These are phyloP conservation scores for Xerocomellus intermedius DNA, from an alignment of 768 basidiomycete species.

Conservation along the genomic window DNA sequence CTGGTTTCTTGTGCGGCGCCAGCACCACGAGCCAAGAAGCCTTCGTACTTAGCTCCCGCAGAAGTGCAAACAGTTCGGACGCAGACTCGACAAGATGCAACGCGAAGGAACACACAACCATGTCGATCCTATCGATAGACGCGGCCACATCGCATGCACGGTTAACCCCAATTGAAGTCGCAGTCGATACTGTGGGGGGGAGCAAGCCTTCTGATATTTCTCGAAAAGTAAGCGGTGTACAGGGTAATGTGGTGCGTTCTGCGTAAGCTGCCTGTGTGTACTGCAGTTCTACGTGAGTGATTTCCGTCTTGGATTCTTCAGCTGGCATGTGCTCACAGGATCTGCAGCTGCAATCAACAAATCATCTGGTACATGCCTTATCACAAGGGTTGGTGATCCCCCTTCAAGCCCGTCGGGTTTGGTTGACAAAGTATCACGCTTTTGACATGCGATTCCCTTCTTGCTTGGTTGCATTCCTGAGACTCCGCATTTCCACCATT, in stretches of 20 bases:
- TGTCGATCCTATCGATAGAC: constrained; percentile 41
- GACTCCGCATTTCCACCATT: constrained; percentile 54
- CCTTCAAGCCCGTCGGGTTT: neutral
- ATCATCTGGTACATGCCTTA: constrained; percentile 14
- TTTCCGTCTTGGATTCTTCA: neutral
- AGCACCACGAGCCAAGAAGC: constrained; percentile 64
- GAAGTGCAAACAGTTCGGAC: constrained; percentile 61
- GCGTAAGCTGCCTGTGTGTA: constrained; percentile 61
- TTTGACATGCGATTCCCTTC: constrained; percentile 1
- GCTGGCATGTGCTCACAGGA: constrained; percentile 17
- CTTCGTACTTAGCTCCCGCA: constrained; percentile 63
- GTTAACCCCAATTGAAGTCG: constrained; percentile 6
- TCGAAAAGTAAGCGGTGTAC: constrained; percentile 58
- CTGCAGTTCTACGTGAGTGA: constrained; percentile 33
- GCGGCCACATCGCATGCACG: neutral
- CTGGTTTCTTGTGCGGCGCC: constrained; percentile 76
- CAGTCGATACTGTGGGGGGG: constrained; percentile 32
- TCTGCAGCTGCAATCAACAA: constrained; percentile 25
- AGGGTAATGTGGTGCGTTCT: constrained; percentile 51
- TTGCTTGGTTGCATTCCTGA: constrained; percentile 22
- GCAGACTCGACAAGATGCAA: constrained; percentile 63
- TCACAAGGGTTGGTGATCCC: neutral
- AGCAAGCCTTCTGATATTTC: constrained; percentile 59
- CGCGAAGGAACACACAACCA: constrained; percentile 74
- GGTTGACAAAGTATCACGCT: neutral